Percentiles rank a stretch among this genome's conserved stretches.
phyloP scores from a whole-genome alignment of 208 protist species.

The Trypanosoma congolense region DNA sequence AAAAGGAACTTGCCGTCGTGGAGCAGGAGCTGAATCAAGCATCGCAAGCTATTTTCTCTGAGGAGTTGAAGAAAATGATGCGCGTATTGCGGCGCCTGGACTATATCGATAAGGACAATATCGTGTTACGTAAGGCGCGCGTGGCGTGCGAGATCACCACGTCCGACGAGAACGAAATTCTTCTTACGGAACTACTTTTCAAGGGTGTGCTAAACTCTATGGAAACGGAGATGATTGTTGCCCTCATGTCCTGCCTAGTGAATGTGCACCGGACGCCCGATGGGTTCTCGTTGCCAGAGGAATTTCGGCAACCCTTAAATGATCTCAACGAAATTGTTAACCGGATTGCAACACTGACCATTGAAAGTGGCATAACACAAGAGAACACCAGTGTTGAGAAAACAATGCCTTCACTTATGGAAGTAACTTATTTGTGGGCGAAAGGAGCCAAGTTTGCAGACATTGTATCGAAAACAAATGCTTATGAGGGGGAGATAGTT shows the following conservation, averaged over 20 bases:
- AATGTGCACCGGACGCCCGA: conserved; percentile 94
- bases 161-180: conserved; percentile 96
- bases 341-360: conserved; percentile 90
- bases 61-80: conserved; percentile 95
- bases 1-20: conserved; percentile 65
- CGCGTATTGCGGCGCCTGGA: conserved; percentile 94
- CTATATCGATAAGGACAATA: conserved; percentile 96
- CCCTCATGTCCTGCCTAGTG: conserved; percentile 94
- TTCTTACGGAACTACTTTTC: conserved; percentile 98
- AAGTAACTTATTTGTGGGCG: conserved; percentile 95
- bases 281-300: conserved; percentile 76
- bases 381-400: conserved; percentile 92
- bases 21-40: conserved; percentile 78
- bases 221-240: conserved; percentile 93
- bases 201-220: conserved; percentile 97
- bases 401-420: conserved; percentile 95
- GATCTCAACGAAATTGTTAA: conserved; percentile 88
- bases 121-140: conserved; percentile 96
- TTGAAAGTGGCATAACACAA: conserved; percentile 89
- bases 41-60: conserved; percentile 86
- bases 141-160: conserved; percentile 98
- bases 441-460: conserved; percentile 97
- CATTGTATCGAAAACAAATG: conserved; percentile 95
- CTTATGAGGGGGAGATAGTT: conserved; percentile 98
- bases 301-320: conserved; percentile 86